phyloP scores from a whole-genome alignment of 257 asterid genomes.

The Fraxinus cuspidata region DNA sequence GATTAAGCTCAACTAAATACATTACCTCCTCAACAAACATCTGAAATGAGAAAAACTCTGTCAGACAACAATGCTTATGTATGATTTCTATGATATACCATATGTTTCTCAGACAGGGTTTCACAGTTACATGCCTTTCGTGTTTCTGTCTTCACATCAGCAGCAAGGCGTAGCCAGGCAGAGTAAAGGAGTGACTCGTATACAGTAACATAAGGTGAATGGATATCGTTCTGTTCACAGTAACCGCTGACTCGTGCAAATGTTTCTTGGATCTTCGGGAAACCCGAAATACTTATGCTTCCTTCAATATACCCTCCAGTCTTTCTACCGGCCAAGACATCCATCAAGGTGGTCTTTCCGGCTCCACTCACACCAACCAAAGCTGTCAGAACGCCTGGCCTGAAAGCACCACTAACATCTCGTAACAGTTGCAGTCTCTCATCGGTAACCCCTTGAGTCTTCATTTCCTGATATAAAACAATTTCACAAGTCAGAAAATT shows the following conservation, averaged over 20 bases:
- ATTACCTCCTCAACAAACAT: slow-evolving; percentile 92
- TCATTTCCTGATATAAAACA: slow-evolving; percentile 66
- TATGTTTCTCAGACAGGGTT: not conserved
- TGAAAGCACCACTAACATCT: slow-evolving; percentile 79
- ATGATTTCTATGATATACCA: not conserved
- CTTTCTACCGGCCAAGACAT: slow-evolving; percentile 84
- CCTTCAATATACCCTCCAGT: slow-evolving; percentile 87
- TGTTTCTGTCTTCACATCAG: slow-evolving; percentile 65
- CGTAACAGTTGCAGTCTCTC: slow-evolving; percentile 63
- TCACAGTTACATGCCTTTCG: slow-evolving; percentile 53
- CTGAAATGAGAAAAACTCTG: slow-evolving; percentile 33
- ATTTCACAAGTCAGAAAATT: slow-evolving; percentile 18
- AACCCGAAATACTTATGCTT: slow-evolving; percentile 68
- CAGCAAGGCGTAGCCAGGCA: slow-evolving; percentile 90
- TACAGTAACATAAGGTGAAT: slow-evolving; percentile 85
- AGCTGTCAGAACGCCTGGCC: slow-evolving; percentile 84
- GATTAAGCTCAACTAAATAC: slow-evolving; percentile 78
- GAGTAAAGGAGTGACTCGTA: slow-evolving; percentile 85
- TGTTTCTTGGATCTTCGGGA: slow-evolving; percentile 70
- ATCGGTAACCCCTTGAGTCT: slow-evolving; percentile 60
- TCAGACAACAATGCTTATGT: slow-evolving; percentile 3
- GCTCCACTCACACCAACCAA: slow-evolving; percentile 91
- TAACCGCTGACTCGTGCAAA: slow-evolving; percentile 91
- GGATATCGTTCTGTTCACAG: slow-evolving; percentile 90
- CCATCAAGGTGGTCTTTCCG: slow-evolving; percentile 94